Evolutionary conservation across 2,329 filamentous ascomycete species (phyloP).

Genomic region (Ploettnerulaceae sp.): DNA sequence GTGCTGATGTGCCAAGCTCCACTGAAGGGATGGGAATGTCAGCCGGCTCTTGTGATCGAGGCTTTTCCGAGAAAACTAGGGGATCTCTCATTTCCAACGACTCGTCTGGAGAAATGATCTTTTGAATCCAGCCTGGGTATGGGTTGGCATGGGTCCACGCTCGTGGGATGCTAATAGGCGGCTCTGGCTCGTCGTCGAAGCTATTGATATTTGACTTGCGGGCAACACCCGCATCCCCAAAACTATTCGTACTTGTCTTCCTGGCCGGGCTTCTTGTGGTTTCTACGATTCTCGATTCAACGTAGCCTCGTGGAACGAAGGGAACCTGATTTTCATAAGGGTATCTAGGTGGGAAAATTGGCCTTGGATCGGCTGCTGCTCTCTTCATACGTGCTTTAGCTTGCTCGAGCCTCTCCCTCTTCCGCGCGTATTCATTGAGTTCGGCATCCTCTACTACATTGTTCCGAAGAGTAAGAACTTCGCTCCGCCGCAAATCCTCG

Average conservation of each 20-base stretch:
- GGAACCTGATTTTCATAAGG: not conserved
- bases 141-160: constrained; percentile 22
- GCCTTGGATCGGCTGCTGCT: not conserved
- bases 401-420: not conserved
- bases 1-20: constrained; percentile 13
- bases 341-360: not conserved
- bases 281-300: too few species aligned
- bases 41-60: constrained; percentile 2
- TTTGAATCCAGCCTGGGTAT: constrained; percentile 16
- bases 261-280: constrained; percentile 6
- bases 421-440: not conserved
- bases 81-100: constrained; percentile 15
- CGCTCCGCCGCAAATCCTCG: not conserved
- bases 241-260: constrained; percentile 12
- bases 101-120: constrained; percentile 21
- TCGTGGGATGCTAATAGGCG: constrained; percentile 18
- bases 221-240: not conserved
- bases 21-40: constrained; percentile 21
- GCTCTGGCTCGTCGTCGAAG: constrained; percentile 19
- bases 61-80: not conserved
- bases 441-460: constrained; percentile 6
- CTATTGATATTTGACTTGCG: not conserved
- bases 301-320: not conserved
- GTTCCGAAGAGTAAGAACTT: not conserved
- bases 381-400: not conserved